Evolutionary conservation across 371 early-diverging fungal genomes (phyloP), one percentile per base, ranked within the genome.

Genomic region (Actinomortierella ambigua): DNA sequence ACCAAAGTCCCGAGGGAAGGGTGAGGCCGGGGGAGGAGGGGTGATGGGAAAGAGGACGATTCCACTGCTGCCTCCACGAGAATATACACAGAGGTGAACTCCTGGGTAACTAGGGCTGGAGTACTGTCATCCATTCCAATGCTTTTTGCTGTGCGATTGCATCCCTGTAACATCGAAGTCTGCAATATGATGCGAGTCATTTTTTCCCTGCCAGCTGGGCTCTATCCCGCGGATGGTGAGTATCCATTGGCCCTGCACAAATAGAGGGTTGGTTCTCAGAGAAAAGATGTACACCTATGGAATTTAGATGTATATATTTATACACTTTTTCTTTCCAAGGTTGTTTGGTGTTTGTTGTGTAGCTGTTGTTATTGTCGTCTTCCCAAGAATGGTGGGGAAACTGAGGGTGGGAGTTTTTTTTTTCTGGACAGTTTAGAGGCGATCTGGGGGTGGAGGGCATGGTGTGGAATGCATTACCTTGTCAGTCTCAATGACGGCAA

Each of bases 401-500:
- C 29, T 1, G 39, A 53, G 53, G 28, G 15, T 27, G 51, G 51
- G 23, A 49, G 49, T 22, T 2, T 13, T 49, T 49, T 23, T 22
- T 15, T 26, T 49, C n/a, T 26, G 26, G 49, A 49, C 23, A 11
- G 9, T 49, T 23, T 9, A 9, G 49, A 13, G 49, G 23, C 23
- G 23, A 17, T 22, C 23, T 23, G 26, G 17, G 47, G n/a, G 5
- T 27, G 34, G 18, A 76, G 26, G 17, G 2, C 44, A 34, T 59
- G 39, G 15, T n/a, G 9, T 28, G 44, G 23, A 18, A 26, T 40
- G 46, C 39, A 22, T 67, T 67, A 91, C 90, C 86, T 98, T 98
- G 86, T 98, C 98, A 54, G 98, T 98, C 78, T 98, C 98, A 55
- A 98, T 97, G 28, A 96, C 93, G 42, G 96, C 97, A 27, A 98